Evolutionary conservation across 352 stramenopile species (phyloP), one percentile per base, ranked within the genome.

Genomic region (Phytopythium delawarense): DNA sequence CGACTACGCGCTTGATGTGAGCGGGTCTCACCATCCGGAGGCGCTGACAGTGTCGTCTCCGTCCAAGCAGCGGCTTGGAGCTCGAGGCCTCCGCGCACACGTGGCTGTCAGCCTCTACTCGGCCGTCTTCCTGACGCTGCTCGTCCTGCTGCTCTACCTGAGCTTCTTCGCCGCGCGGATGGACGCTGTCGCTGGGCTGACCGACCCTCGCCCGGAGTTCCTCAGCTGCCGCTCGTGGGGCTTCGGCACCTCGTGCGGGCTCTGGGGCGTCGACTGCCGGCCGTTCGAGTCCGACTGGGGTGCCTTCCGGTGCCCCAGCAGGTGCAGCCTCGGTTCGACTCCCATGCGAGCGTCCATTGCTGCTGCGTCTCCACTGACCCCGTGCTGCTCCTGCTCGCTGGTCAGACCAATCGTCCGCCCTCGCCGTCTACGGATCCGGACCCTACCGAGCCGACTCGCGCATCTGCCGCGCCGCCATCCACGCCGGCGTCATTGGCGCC

Each of bases 391-490:
- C 40, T 12, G 40, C 40, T n/a, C 15, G 40, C 11, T 1, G 4
- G 52, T 21, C 49, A 90, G 83, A 92, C 75, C 76, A 88, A 46
- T 84, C 79, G 13, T 77, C 73, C 4, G 77, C 78, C 15, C 69
- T 94, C 7, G 72, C 76, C 5, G 82, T 94, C 4, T 90, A 77
- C 63, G 84, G 86, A 23, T 88, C 86, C 5, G 75, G 74, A 11
- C 71, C 68, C 4, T 94, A 94, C 64, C 78, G 80, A 65, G 86
- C 72, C 20, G 85, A 92, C 67, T 93, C 84, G 18, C 76, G 86
- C 35, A 91, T 94, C 55, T 94, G 86, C 58, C 71, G 76, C n/a
- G 84, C 86, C 15, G 86, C 86, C 4, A 83, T 90, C 34, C 86
- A 94, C 66, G 78, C 86, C 20, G 86, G 86, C 15, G 86, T 87